Conservation (phyloP, 2,329 filamentous ascomycete genomes). For the Magnaporthiopsis rhizophila region DNA sequence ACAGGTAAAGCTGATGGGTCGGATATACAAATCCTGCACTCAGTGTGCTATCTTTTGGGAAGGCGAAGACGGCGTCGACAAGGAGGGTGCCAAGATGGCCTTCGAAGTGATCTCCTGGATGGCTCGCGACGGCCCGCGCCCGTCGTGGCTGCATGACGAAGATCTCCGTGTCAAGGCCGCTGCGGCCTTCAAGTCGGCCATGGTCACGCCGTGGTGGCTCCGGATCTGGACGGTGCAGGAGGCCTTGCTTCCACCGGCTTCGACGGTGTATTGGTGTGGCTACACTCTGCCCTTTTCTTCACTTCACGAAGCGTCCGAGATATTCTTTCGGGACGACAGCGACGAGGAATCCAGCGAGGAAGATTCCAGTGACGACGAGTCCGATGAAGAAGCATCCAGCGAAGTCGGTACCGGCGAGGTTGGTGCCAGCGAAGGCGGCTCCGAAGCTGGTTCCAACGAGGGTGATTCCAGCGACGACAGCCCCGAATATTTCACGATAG, state of each 20-base stretch:
- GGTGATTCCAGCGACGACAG: background rate
- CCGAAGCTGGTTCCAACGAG: background rate
- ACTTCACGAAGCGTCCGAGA: background rate
- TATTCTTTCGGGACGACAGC: background rate
- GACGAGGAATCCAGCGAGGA: background rate
- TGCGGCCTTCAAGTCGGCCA: background rate
- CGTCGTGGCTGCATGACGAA: background rate
- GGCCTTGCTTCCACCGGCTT: background rate
- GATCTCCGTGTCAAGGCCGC: background rate
- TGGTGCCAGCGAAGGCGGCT: too few relatives aligned
- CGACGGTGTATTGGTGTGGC: background rate
- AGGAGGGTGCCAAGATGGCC: background rate
- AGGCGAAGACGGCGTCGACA: background rate
- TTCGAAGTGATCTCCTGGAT: background rate
- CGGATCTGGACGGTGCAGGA: background rate
- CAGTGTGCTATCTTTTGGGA: background rate
- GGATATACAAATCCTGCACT: slow-evolving; percentile 9
- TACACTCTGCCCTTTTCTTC: background rate
- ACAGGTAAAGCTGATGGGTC: slow-evolving; percentile 12
- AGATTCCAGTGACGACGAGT: too few relatives aligned
- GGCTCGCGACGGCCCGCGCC: background rate
- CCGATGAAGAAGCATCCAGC: too few relatives aligned
- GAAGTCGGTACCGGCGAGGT: too few relatives aligned
- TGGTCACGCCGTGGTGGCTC: background rate
- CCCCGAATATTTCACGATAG: background rate